Conservation (phyloP, 768 basidiomycete genomes). For the Boletus sensibilis region DNA sequence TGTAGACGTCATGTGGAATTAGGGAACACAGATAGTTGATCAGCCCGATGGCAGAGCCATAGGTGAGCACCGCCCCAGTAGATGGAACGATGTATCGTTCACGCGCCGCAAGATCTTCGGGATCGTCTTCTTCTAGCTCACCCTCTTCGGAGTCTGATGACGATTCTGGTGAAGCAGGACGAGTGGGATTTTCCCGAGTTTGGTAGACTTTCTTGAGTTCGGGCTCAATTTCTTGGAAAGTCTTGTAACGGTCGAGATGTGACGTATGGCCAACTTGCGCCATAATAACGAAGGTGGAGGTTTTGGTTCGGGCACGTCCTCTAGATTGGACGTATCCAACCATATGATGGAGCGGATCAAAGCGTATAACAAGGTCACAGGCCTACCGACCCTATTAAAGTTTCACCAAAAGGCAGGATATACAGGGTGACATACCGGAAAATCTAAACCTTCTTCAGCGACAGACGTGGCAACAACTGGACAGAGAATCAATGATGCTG, state of each 20-base stretch:
- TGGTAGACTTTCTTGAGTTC: conserved; percentile 65
- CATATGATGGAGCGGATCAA: conserved; percentile 79
- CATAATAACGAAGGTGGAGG: conserved; percentile 82
- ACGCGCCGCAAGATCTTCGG: conserved; percentile 59
- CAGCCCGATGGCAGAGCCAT: conserved; percentile 68
- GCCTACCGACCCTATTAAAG: conserved; percentile 46
- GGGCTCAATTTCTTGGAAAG: conserved; percentile 60
- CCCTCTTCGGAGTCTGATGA: conserved; percentile 30
- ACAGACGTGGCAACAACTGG: conserved; percentile 81
- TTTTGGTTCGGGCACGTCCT: conserved; percentile 75
- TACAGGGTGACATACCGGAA: conserved; percentile 53
- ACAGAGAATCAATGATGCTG: not conserved
- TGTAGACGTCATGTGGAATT: conserved; percentile 72
- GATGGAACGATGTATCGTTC: conserved; percentile 71
- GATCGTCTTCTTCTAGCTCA: conserved; percentile 47
- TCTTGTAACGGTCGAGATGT: conserved; percentile 57
- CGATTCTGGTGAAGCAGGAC: conserved; percentile 27
- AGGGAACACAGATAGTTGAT: conserved; percentile 76
- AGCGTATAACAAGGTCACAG: conserved; percentile 84
- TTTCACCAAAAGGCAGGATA: not conserved
- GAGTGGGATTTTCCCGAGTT: conserved; percentile 39
- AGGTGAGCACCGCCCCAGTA: conserved; percentile 78
- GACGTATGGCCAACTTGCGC: conserved; percentile 57
- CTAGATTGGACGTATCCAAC: conserved; percentile 88
- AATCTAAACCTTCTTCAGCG: conserved; percentile 91